A percentile compares a stretch with the other conserved stretches of the same genome.
Conservation (phyloP, 2,329 filamentous ascomycete genomes). For the Ophiosphaerella narmari region DNA sequence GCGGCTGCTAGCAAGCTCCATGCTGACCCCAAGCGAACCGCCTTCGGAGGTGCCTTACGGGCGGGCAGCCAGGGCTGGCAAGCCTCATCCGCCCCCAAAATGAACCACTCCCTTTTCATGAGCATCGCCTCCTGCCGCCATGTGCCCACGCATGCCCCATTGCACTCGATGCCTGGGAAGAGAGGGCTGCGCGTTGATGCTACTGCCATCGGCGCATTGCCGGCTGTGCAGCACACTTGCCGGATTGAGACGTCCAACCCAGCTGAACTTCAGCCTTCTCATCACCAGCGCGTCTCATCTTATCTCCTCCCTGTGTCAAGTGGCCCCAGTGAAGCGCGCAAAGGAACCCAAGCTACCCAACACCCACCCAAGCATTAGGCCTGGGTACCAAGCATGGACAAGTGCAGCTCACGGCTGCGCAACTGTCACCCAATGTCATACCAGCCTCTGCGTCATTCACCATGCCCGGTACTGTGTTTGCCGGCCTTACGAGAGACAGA, state of each 20-base stretch:
- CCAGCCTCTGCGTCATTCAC: no score
- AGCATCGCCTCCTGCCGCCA: not conserved
- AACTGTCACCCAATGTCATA: no score
- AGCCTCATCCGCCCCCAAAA: slow-evolving; percentile 1
- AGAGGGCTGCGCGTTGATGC: not conserved
- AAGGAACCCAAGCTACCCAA: not conserved
- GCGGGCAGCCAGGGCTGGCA: slow-evolving; percentile 1
- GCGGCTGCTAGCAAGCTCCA: not conserved
- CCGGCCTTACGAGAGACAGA: no score
- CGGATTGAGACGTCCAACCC: not conserved
- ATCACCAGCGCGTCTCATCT: not conserved
- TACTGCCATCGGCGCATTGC: slow-evolving; percentile 3
- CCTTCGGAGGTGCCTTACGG: slow-evolving; percentile 3
- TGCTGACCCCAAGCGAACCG: slow-evolving; percentile 4
- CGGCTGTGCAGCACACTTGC: slow-evolving; percentile 6
- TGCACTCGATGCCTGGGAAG: not conserved
- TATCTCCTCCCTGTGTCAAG: not conserved
- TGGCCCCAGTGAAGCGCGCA: no score
- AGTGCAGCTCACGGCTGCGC: no score
- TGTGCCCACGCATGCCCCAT: not conserved
- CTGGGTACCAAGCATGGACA: no score
- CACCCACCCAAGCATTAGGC: no score
- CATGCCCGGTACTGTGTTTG: no score
- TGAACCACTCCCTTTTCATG: no score
- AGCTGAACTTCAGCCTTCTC: slow-evolving; percentile 2